Base-by-base conservation (phyloP, 148 eudicot species). In the Chenopodium berlandieri region DNA sequence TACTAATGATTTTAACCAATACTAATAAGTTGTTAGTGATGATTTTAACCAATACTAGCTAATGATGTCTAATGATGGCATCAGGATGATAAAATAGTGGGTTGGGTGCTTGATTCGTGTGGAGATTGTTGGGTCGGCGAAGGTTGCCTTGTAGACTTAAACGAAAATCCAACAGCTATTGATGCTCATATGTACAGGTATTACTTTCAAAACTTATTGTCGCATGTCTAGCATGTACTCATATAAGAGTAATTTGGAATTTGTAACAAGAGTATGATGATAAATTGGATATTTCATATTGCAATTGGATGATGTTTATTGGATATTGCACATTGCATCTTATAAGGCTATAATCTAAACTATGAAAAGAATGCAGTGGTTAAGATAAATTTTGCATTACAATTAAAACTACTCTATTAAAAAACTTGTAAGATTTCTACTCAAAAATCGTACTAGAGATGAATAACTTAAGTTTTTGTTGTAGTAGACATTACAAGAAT, bases 111-210 rank as follows among this genome's bases (percentile, higher is more conserved):
- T 23, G 98, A 96, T 71, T 87, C 89, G 0, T 96, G 99, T 81
- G 99, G 99, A 87, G 99, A 96, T 56, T 95, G 98, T 74, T 92
- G 94, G 94, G 91, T 96, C 4, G 92, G 93, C 48, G 99, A 96
- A 73, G 98, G 99, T 77, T 96, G 99, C 79, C 92, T 96, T 27
- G 99, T 92, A 10, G 99, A 96, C 86, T 86, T 92, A 47, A 92
- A 92, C 62, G 94, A 95, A 73, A 80, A 75, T 16, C 97, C 99
- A n/a, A 82, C 91, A 52, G 83, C 91, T 12, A 80, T 95, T 76
- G 99, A 95, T 83, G 99, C 99, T 76, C 89, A 90, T 76, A 95
- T 95, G 98, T 95, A 95, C 89, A 95, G 98, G 99, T 94, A 78
- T 12, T 47, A 50, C 76, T 73, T 80, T 50, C 30, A 9, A 50